Evolutionary conservation across 495 filamentous ascomycete species (phyloP).

Genomic region (Trichodelitschia bisporula): DNA sequence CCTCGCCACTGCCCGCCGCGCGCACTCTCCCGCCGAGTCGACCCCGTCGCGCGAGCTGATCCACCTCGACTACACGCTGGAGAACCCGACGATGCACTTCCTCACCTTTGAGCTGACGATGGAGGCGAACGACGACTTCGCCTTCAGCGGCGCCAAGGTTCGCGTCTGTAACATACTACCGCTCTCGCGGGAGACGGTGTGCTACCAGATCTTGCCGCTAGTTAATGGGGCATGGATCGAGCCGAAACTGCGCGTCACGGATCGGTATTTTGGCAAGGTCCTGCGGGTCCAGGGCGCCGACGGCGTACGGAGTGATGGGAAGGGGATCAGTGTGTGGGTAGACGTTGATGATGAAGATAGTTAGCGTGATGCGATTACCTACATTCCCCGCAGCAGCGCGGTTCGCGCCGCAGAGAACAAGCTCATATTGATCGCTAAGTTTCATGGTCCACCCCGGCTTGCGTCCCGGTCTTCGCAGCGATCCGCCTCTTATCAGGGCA

Average conservation of each 20-base stretch:
- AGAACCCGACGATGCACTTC: slow-evolving; percentile 87
- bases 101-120: slow-evolving; percentile 77
- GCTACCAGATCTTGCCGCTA: slow-evolving; percentile 37
- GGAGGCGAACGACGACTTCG: slow-evolving; percentile 82
- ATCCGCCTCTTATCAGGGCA: too few relatives aligned
- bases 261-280: slow-evolving; percentile 14
- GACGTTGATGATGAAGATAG: too few relatives aligned
- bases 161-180: slow-evolving; percentile 55
- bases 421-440: too few relatives aligned
- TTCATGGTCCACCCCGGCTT: too few relatives aligned
- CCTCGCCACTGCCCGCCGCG: slow-evolving; percentile 29
- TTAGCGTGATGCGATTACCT: too few relatives aligned
- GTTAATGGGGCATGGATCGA: slow-evolving; percentile 10
- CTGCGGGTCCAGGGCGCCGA: too few relatives aligned
- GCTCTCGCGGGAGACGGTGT: slow-evolving; percentile 40
- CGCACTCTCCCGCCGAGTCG: slow-evolving; percentile 11
- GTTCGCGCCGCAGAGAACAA: too few relatives aligned
- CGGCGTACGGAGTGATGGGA: too few relatives aligned
- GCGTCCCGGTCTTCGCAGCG: too few relatives aligned
- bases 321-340: too few relatives aligned
- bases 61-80: slow-evolving; percentile 44
- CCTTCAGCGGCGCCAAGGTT: slow-evolving; percentile 73
- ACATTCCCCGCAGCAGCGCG: too few relatives aligned
- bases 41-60: slow-evolving; percentile 18
- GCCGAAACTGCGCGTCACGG: slow-evolving; percentile 9